Evolutionary conservation across 345 rosid species (phyloP).

Genomic region (Ceriops tagal): DNA sequence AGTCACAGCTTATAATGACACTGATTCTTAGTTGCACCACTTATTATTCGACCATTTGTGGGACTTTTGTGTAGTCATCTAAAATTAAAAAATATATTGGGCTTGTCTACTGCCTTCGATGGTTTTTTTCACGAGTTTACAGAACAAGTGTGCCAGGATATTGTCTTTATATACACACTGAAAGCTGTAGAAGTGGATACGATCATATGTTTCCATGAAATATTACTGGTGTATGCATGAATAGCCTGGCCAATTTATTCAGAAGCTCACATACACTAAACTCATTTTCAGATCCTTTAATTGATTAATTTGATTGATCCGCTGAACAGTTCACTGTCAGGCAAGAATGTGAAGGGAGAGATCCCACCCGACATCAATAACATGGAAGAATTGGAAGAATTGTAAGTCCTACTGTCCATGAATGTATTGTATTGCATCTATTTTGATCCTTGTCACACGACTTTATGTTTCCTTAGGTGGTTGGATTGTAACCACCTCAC

Average conservation of each 20-base stretch:
- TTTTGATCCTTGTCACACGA: background rate
- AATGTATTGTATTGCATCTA: background rate
- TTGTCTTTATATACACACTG: background rate
- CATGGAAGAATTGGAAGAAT: conserved; percentile 65
- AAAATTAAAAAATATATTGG: too few species aligned
- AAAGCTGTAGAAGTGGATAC: background rate
- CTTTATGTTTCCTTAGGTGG: conserved; percentile 56
- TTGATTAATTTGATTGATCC: conserved; percentile 16
- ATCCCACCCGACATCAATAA: conserved; percentile 57
- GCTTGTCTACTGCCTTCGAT: too few species aligned
- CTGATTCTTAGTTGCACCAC: too few species aligned
- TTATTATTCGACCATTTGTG: too few species aligned
- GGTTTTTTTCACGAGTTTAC: background rate
- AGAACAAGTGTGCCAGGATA: background rate
- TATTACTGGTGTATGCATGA: background rate
- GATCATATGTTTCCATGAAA: background rate
- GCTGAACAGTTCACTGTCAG: conserved; percentile 61
- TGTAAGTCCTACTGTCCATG: conserved; percentile 49
- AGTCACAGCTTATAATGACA: too few species aligned
- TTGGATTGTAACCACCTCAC: conserved; percentile 64
- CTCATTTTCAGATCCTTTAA: background rate
- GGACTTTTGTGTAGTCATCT: too few species aligned
- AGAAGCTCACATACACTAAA: background rate
- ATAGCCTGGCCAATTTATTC: background rate
- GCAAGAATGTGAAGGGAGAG: conserved; percentile 59